Evolutionary conservation across 306 rosid genomes (phyloP), one percentile per base, ranked within the genome.

Genomic region (Corylus americana): DNA sequence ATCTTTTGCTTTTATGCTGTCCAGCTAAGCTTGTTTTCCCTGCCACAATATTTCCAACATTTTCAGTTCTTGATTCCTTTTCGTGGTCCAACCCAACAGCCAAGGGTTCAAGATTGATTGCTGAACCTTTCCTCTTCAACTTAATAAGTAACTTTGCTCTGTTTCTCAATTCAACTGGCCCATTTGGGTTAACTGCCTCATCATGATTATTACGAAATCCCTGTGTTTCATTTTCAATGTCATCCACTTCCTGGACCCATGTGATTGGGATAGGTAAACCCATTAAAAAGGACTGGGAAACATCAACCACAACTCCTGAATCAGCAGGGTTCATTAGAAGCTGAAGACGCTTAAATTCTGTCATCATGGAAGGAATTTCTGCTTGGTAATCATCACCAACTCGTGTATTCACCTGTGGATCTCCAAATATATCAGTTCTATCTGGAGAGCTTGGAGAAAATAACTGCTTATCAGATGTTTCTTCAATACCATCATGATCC

Each of bases 361-460:
- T 66, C 27, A 79, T 50, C 79, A 88, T 14, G 54, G 88, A 39
- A 84, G 92, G 93, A 86, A 91, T 83, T 74, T 80, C 87, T 55
- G 78, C 97, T 80, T 93, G 98, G 80, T 84, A 85, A 74, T 91
- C 88, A 44, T 74, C 81, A 59, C 98, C 97, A 70, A 93, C 66
- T 73, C 90, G 85, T 35, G 93, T 90, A 80, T 39, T 77, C 68
- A 83, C 20, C 31, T 84, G 83, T 13, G 87, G 87, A 18, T 79
- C 94, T 73, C 85, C 86, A 53, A 83, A 87, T 55, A 77, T 74
- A 77, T 83, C 68, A 67, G 48, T 76, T 71, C 71, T 59, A 78
- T 83, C 85, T 25, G 90, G 86, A 89, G 88, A 86, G 67, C 73
- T 78, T 12, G 88, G 84, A 81, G 86, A 71, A 87, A 31, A 53